A percentile compares a stretch with the other conserved stretches of the same genome.
Conservation (phyloP, 2,329 filamentous ascomycete genomes). For the Botrytis paeoniae region DNA sequence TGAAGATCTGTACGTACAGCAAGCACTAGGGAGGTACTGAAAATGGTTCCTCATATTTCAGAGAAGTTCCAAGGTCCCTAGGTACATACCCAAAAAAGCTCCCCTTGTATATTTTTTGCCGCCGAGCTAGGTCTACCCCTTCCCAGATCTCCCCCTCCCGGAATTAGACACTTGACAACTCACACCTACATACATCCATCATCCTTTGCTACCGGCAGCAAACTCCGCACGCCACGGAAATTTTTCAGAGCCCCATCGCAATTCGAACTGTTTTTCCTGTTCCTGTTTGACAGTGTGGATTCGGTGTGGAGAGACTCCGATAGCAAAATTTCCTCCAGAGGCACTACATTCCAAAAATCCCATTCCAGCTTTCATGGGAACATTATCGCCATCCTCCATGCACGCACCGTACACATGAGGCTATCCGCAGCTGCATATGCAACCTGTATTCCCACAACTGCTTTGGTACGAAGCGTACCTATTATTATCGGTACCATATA, state of each 20-base stretch:
- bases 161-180: slow-evolving; percentile 10
- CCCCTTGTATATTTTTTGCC: not conserved
- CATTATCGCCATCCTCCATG: not conserved
- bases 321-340: not conserved
- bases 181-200: slow-evolving; percentile 8
- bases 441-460: not conserved
- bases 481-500: not conserved
- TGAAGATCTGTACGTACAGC: not conserved
- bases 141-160: not conserved
- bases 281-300: not conserved
- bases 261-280: not conserved
- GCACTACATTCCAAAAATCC: not conserved
- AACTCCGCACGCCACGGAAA: not conserved
- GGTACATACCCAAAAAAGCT: not conserved
- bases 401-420: not conserved
- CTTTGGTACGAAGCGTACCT: not conserved
- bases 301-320: not conserved
- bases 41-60: not conserved
- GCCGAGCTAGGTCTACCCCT: slow-evolving; percentile 10
- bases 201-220: not conserved
- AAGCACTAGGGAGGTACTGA: not conserved
- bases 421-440: slow-evolving; percentile 8
- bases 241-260: not conserved
- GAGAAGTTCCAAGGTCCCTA: not conserved
- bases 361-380: not conserved